phyloP scores from a whole-genome alignment of 371 early-diverging fungal genomes.

The Circinella umbellata region DNA sequence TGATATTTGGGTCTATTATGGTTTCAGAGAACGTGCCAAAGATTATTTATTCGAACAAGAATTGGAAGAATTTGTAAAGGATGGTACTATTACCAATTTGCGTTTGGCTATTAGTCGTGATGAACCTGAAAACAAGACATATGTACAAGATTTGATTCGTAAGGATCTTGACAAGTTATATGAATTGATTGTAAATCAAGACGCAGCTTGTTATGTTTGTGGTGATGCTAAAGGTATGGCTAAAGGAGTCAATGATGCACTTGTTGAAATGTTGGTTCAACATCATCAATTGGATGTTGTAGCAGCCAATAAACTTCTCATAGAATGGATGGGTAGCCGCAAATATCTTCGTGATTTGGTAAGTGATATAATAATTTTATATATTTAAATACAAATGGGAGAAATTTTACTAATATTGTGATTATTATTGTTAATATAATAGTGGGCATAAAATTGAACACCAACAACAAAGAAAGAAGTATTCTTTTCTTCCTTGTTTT shows the following conservation, averaged over 20 bases:
- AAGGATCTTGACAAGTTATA: constrained; percentile 56
- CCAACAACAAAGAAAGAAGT: background rate
- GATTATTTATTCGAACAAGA: constrained; percentile 75
- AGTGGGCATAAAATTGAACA: constrained; percentile 1
- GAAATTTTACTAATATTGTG: background rate
- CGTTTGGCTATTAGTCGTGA: constrained; percentile 68
- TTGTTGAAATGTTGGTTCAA: constrained; percentile 69
- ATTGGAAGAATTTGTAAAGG: constrained; percentile 48
- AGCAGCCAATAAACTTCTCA: constrained; percentile 64
- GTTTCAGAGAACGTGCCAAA: constrained; percentile 65
- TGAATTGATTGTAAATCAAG: constrained; percentile 60
- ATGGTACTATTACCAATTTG: constrained; percentile 61
- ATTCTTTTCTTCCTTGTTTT: background rate
- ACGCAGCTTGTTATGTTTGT: constrained; percentile 83
- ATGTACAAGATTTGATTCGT: constrained; percentile 86
- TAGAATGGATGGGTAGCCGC: constrained; percentile 65
- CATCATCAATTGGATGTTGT: constrained; percentile 49
- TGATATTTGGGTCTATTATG: constrained; percentile 73
- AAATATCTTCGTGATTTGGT: constrained; percentile 79
- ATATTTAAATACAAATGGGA: no score
- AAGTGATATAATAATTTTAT: constrained; percentile 17
- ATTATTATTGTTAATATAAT: background rate
- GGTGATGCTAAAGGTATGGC: constrained; percentile 93
- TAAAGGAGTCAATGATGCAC: constrained; percentile 78
- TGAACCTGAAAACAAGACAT: constrained; percentile 49